phyloP scores from a whole-genome alignment of 1,284 basidiomycete genomes.

The Cutaneotrichosporon sp. region DNA sequence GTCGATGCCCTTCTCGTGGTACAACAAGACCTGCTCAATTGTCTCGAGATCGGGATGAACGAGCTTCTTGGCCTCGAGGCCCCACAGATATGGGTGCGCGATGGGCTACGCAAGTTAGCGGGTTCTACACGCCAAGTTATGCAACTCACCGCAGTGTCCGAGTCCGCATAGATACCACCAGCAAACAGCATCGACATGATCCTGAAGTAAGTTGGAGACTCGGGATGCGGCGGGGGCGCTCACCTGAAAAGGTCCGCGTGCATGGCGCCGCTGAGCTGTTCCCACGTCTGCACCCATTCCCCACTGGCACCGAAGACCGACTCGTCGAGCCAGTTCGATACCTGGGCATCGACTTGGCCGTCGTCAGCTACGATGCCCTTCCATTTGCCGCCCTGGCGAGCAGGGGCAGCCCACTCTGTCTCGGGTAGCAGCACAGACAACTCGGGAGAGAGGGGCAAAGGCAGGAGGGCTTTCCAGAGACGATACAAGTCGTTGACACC shows the following conservation, averaged over 20 bases:
- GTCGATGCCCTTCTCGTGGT: constrained; percentile 11
- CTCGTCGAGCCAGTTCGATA: constrained; percentile 28
- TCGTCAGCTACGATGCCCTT: constrained; percentile 24
- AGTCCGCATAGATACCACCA: constrained; percentile 38
- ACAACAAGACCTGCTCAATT: constrained; percentile 10
- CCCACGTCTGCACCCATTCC: constrained; percentile 26
- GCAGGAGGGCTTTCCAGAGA: constrained; percentile 27
- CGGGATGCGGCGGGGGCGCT: not conserved
- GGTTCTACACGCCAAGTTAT: too few species aligned
- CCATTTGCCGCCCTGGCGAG: constrained; percentile 21
- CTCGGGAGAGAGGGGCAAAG: constrained; percentile 5
- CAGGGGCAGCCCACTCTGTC: constrained; percentile 14
- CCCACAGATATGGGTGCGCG: constrained; percentile 36
- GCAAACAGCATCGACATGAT: constrained; percentile 32
- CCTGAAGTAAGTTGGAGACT: constrained; percentile 14
- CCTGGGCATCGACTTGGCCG: constrained; percentile 20
- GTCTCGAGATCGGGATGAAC: constrained; percentile 22
- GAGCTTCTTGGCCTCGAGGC: constrained; percentile 19
- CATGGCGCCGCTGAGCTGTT: constrained; percentile 23
- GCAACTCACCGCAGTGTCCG: constrained; percentile 31
- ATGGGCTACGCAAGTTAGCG: constrained; percentile 22
- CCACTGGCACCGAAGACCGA: constrained; percentile 6
- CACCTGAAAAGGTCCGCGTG: constrained; percentile 34
- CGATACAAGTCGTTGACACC: constrained; percentile 26
- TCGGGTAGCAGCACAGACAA: constrained; percentile 9